phyloP scores from a whole-genome alignment of 2,329 filamentous ascomycete species.

The Trichoderma afroharzianum region DNA sequence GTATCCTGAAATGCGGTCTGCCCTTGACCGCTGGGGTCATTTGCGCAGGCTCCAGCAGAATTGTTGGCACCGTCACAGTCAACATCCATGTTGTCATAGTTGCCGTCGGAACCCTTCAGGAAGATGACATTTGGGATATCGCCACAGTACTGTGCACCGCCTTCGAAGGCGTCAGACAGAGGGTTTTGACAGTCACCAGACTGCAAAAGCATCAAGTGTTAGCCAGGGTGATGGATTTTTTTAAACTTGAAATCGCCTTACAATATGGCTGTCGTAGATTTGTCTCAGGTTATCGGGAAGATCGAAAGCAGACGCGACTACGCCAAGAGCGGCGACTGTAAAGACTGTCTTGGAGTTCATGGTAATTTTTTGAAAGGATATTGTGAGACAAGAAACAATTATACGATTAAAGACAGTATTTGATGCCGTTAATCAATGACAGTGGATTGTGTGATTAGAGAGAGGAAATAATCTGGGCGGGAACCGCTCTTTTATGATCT shows the following conservation, averaged over 20 bases:
- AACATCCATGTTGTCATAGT: slow-evolving; percentile 17
- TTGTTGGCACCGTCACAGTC: slow-evolving; percentile 16
- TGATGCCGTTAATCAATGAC: neutral
- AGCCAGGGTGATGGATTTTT: neutral
- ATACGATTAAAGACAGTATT: neutral
- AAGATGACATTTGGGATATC: slow-evolving; percentile 34
- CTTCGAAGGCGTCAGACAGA: slow-evolving; percentile 13
- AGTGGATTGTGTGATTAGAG: neutral
- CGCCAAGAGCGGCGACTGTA: slow-evolving; percentile 16
- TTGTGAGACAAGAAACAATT: neutral
- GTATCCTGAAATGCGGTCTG: slow-evolving; percentile 11
- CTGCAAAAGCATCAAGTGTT: slow-evolving; percentile 20
- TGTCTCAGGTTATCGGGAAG: slow-evolving; percentile 18
- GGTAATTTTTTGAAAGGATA: neutral
- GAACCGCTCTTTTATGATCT: neutral
- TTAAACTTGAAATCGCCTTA: neutral
- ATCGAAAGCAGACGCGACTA: slow-evolving; percentile 17
- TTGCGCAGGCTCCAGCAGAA: neutral
- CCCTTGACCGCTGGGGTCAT: slow-evolving; percentile 14
- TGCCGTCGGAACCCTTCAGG: slow-evolving; percentile 25
- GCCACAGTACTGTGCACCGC: slow-evolving; percentile 24
- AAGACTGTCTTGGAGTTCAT: slow-evolving; percentile 10
- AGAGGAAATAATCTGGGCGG: neutral
- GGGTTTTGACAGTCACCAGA: slow-evolving; percentile 28
- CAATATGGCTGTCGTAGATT: slow-evolving; percentile 18